A percentile compares a stretch with the other conserved stretches of the same genome.
Conservation (phyloP, 2,329 filamentous ascomycete genomes). For the Cladophialophora carrionii region DNA sequence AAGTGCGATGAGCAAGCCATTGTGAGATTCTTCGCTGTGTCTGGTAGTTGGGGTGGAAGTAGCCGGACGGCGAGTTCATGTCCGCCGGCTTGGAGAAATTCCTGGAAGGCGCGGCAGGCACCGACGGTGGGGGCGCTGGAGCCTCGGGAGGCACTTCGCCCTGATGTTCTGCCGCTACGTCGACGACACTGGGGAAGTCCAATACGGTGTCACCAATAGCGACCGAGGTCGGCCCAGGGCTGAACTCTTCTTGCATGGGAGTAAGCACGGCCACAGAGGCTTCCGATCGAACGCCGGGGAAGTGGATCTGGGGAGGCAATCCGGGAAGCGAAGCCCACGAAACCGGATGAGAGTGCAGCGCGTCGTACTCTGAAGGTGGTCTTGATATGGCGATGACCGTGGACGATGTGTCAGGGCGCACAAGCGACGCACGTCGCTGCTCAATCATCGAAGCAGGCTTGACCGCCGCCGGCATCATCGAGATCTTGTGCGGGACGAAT, state of each 20-base stretch:
- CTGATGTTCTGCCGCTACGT: neutral
- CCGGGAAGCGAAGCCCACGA: conserved; percentile 39
- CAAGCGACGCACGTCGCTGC: conserved; percentile 26
- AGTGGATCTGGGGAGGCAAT: conserved; percentile 39
- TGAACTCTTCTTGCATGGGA: conserved; percentile 39
- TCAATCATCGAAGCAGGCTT: conserved; percentile 38
- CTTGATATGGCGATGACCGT: conserved; percentile 33
- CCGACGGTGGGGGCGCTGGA: conserved; percentile 17
- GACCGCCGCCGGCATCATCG: conserved; percentile 24
- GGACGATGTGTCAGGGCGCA: conserved; percentile 28
- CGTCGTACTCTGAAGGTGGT: conserved; percentile 37
- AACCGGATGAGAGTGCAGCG: conserved; percentile 38
- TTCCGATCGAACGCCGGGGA: conserved; percentile 37
- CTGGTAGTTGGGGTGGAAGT: conserved; percentile 33
- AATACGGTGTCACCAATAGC: conserved; percentile 31
- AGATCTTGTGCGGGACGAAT: conserved; percentile 27
- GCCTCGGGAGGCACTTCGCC: neutral
- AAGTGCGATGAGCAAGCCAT: conserved; percentile 33
- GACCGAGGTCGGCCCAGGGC: conserved; percentile 33
- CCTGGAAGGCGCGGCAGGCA: conserved; percentile 16
- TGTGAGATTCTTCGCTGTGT: conserved; percentile 36
- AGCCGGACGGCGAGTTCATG: conserved; percentile 16
- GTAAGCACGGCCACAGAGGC: conserved; percentile 33
- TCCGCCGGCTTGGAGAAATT: conserved; percentile 32
- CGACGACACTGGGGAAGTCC: conserved; percentile 29